Evolutionary conservation across 192 early-diverging fungal species (phyloP).

Genomic region (Linnemannia schmuckeri): DNA sequence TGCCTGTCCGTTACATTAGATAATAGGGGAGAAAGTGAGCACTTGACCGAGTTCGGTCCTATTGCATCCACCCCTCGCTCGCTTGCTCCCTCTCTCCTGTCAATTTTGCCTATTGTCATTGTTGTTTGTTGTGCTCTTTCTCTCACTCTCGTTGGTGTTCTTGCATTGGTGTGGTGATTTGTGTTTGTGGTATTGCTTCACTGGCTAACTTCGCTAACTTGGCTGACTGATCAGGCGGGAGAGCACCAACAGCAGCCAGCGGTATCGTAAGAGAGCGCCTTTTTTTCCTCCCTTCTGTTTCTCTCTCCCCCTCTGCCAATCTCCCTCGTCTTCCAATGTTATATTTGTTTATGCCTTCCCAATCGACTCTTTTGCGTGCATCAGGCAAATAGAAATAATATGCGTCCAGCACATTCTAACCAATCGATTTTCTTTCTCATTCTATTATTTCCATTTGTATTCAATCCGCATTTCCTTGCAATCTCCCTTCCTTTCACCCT

Average conservation of each 20-base stretch:
- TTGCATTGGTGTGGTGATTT: neutral
- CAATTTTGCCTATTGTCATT: neutral
- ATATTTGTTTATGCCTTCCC: neutral
- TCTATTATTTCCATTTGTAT: neutral
- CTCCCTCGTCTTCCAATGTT: neutral
- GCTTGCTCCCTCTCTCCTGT: neutral
- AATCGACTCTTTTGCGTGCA: neutral
- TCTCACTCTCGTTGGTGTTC: neutral
- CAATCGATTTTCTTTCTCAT: neutral
- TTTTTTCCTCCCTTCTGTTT: neutral
- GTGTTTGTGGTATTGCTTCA: neutral
- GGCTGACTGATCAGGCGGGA: neutral
- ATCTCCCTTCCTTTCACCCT: neutral
- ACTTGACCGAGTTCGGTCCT: neutral
- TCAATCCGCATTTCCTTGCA: neutral
- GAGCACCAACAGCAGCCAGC: neutral
- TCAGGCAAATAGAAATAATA: neutral
- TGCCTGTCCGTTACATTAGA: constrained; percentile 12
- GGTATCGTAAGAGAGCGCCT: neutral
- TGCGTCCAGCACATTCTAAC: neutral
- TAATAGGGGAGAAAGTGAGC: constrained; percentile 13
- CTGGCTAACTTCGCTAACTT: neutral
- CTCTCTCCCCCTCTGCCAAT: neutral
- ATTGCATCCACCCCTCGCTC: neutral
- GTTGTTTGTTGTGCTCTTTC: neutral